A percentile compares a stretch with the other conserved stretches of the same genome.
These are phyloP conservation scores for Nelumbo lutea DNA, from an alignment of 164 flowering plant species.

Conservation along the genomic window DNA sequence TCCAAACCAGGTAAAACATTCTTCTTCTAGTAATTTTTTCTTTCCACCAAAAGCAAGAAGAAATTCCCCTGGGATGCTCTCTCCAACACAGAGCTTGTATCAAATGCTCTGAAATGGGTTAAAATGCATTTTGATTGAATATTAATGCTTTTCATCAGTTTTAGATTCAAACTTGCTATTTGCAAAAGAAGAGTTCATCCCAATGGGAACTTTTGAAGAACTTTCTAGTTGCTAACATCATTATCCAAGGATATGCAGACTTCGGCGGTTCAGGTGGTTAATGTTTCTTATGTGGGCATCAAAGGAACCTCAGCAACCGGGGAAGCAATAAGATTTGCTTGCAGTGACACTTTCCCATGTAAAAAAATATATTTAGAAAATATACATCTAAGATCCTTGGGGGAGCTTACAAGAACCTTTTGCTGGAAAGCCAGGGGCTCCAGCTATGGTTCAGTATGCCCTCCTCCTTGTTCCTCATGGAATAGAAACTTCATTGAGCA, in stretches of 20 bases:
- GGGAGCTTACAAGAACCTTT: constrained; percentile 40
- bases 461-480: constrained; percentile 52
- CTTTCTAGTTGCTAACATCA: background rate
- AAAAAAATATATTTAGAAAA: constrained; percentile 54
- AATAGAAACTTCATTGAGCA: constrained; percentile 27
- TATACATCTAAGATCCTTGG: constrained; percentile 43
- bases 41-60: background rate
- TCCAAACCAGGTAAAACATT: constrained; percentile 59
- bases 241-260: constrained; percentile 45
- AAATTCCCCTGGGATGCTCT: background rate
- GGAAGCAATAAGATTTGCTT: constrained; percentile 66
- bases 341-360: constrained; percentile 81
- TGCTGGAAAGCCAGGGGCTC: constrained; percentile 83
- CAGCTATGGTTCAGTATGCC: constrained; percentile 45
- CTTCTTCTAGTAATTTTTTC: background rate
- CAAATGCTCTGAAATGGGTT: background rate
- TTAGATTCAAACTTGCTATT: background rate
- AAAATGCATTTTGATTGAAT: background rate
- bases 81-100: background rate
- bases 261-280: constrained; percentile 48
- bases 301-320: constrained; percentile 79
- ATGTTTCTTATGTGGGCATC: constrained; percentile 50
- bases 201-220: too few relatives aligned
- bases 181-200: background rate
- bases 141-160: background rate